Evolutionary conservation across 2,329 filamentous ascomycete species (phyloP), one percentile per base, ranked within the genome.

Genomic region (Clarireedia homoeocarpa): DNA sequence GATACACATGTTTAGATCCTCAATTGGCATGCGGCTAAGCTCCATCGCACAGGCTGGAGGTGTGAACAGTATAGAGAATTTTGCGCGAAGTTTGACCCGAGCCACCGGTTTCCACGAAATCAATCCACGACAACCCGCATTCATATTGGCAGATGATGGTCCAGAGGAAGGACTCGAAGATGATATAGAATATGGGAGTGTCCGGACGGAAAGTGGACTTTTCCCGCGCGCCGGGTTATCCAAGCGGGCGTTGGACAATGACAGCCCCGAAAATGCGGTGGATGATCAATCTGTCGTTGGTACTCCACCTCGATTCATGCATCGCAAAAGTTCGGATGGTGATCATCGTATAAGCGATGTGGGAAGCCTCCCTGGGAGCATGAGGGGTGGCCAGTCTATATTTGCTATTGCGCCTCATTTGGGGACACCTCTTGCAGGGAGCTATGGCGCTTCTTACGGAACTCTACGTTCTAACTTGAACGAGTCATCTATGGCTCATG

Each of bases 1-100:
- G 27, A 14, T 57, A 24, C 17, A 47, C 23, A 34, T 34, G 9
- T 34, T 9, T 12, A 84, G 82, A 58, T 81, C 81, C n/a, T 85
- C 82, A 6, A 74, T 82, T 40, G 79, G 77, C 34, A 75, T 80
- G 60, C 77, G 77, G 36, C 71, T 88, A 38, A 73, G 79, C 26
- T 75, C 77, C 53, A 69, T 86, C 53, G 77, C 80, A 62, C 85
- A 95, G 59, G 85, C 89, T 48, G 94, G 92, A 61, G 92, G 92
- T 51, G 86, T 91, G 59, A 97, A 97, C 75, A 95, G 89, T 71
- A 88, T 97, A 65, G 86, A 94, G 67, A 95, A 91, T 66, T 97
- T 97, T 69, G 89, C 91, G 46, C 83, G 88, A 59, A 95, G 89
- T 65, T 96, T 91, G 88, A 89, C 92, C 72, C 85, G 92, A 69